Percentiles rank a stretch among this genome's conserved stretches.
Evolutionary conservation across 108 stramenopile species (phyloP).

Genomic region (Nannochloropsis gaditana): DNA sequence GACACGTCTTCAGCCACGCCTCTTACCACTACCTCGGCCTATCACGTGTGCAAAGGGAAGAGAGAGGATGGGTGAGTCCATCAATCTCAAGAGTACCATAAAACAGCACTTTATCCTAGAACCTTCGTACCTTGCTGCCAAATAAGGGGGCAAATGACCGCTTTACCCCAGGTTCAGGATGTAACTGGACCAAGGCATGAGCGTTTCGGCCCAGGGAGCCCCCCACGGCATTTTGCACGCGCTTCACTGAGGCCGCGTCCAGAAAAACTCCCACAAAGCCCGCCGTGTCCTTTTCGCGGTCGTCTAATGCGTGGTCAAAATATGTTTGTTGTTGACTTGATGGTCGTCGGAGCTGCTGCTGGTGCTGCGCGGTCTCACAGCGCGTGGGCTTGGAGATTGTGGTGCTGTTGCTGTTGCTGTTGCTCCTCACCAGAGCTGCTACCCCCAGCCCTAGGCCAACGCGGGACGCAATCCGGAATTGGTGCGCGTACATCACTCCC

Average conservation of each 20-base stretch:
- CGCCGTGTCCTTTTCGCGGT: slow-evolving; percentile 8
- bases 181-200: slow-evolving; percentile 8
- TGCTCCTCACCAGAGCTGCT: not conserved
- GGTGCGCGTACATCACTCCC: not conserved
- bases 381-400: not conserved
- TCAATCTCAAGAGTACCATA: not conserved
- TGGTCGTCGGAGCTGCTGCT: not conserved
- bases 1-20: slow-evolving; percentile 9
- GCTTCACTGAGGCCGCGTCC: not conserved
- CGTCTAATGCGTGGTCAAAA: not conserved
- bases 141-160: not conserved
- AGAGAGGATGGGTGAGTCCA: not conserved
- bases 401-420: not conserved
- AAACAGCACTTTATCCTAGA: not conserved
- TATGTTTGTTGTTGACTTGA: not conserved
- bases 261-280: slow-evolving; percentile 15
- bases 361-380: not conserved
- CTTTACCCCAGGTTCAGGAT: not conserved
- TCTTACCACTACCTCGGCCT: not conserved
- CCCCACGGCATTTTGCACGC: not conserved
- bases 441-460: not conserved
- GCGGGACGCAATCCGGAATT: not conserved
- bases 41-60: not conserved
- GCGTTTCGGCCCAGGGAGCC: not conserved
- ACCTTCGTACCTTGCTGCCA: not conserved